These are phyloP conservation scores for Botryosphaeria dothidea DNA, from an alignment of 2,329 filamentous ascomycete genomes.

Conservation along the genomic window DNA sequence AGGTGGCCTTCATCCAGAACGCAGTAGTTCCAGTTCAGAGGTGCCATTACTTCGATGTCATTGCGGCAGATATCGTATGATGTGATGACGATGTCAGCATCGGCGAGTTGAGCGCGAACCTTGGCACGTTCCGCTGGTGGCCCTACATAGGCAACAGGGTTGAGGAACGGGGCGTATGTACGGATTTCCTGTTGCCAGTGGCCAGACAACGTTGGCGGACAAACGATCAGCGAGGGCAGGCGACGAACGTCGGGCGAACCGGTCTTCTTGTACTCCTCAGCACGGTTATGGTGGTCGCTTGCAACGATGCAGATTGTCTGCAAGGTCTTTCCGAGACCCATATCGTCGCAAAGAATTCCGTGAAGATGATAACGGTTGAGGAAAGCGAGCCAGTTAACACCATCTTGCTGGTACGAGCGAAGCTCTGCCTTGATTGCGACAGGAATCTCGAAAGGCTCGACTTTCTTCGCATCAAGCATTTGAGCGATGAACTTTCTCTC, in stretches of 20 bases:
- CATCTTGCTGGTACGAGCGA: constrained; percentile 96
- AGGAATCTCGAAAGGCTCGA: constrained; percentile 89
- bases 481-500: constrained; percentile 97
- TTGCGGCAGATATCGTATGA: constrained; percentile 98
- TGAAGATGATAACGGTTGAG: constrained; percentile 97
- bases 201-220: constrained; percentile 91
- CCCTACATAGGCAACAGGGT: constrained; percentile 86
- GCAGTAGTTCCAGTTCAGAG: constrained; percentile 94
- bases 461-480: constrained; percentile 94
- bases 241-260: constrained; percentile 74
- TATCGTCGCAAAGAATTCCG: constrained; percentile 97
- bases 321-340: constrained; percentile 96
- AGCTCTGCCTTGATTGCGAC: constrained; percentile 97
- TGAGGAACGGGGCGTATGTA: constrained; percentile 91
- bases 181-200: constrained; percentile 99
- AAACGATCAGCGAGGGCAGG: constrained; percentile 90
- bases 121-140: constrained; percentile 77
- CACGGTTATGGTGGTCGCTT: constrained; percentile 91
- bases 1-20: constrained; percentile 96
- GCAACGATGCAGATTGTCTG: constrained; percentile 98
- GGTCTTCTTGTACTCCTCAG: constrained; percentile 85
- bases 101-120: constrained; percentile 67
- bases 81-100: constrained; percentile 91
- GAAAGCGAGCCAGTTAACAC: constrained; percentile 98
- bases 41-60: constrained; percentile 79